Base-by-base conservation (phyloP, 2,329 filamentous ascomycete species). In the Orbilia brochopaga region DNA sequence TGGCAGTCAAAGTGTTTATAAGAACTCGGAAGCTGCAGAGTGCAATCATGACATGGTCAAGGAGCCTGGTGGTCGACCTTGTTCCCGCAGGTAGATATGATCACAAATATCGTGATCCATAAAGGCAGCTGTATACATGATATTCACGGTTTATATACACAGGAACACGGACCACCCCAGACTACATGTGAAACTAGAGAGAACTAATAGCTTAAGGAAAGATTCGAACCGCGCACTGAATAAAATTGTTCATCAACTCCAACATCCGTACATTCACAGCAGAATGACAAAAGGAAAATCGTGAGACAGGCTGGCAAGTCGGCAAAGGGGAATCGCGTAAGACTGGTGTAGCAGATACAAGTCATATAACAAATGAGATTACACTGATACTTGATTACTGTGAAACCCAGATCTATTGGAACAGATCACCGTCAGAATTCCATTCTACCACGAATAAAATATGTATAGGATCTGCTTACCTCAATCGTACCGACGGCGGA, bases 401-500 rank as follows among this genome's bases (percentile, higher is more conserved):
- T 48, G 17, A 10, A 15, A 48, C 44, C 44, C 44, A 48, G 19
- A 48, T 48, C 44, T 48, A 48, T 17, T 5, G 21, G 6, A 21
- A 21, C 6, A 17, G 19, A 23, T 23, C 44, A 48, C 8, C 4
- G n/a, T 48, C 19, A 48, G 44, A 6, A 48, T 11, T 3, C 3
- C 44, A 17, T 48, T 15, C 5, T 19, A 48, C 15, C n/a, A 35
- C 11, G 3, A 53, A 6, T 6, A 35, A 24, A 23, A 70, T 42
- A 61, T 44, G 48, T 37, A n/a, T 2, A 35, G 52, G 69, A 54
- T 67, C 69, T 73, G 83, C 90, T 85, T 80, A 97, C 91, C 86
- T 97, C 94, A 87, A 97, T 87, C 85, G 96, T 97, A 57, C 90
- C 92, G 82, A 92, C 89, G 74, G 96, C 92, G 74, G 85, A 84